Evolutionary conservation across 148 eudicot genomes (phyloP), one percentile per base, ranked within the genome.

Genomic region (Chenopodium album): DNA sequence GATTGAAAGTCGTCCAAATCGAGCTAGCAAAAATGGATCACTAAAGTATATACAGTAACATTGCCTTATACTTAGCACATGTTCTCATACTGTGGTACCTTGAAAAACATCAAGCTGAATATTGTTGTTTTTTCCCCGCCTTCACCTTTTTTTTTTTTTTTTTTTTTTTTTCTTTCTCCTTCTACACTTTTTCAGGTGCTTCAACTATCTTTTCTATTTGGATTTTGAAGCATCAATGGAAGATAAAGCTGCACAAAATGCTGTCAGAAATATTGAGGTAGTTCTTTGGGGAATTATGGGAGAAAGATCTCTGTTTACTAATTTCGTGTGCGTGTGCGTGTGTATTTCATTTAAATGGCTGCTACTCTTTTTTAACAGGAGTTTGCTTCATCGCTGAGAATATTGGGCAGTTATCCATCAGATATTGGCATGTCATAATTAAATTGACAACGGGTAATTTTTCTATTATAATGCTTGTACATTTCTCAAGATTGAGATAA

Each of bases 1-100:
- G 98, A 93, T 95, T 79, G 98, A 95, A 86, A 93, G 98, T 81
- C 97, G 98, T 47, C 98, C 97, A 50, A 85, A 87, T 75, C 92
- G 88, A 82, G 90, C 88, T 50, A 76, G 80, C 84, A 85, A 64
- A 56, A 83, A 82, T 78, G 94, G 91, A 64, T 87, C 87, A 68
- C 85, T 90, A 41, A 92, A 89, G 97, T 93, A 91, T 16, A 26
- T 50, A 16, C 73, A 68, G 48, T 47, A 63, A 50, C 50, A 29
- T 13, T 67, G 22, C 37, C 22, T 41, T 76, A 28, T 75, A 9
- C 34, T 48, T 34, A 2, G 34, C 56, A n/a, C 19, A 23, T 29
- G n/a, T 70, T 17, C 75, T 7, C 60, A 46, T 66, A 44, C 8
- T 44, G 14, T 62, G 34, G 2, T 34, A 13, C 23, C 4, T 26